phyloP scores from a whole-genome alignment of 345 rosid species.

The Corymbia maculata region DNA sequence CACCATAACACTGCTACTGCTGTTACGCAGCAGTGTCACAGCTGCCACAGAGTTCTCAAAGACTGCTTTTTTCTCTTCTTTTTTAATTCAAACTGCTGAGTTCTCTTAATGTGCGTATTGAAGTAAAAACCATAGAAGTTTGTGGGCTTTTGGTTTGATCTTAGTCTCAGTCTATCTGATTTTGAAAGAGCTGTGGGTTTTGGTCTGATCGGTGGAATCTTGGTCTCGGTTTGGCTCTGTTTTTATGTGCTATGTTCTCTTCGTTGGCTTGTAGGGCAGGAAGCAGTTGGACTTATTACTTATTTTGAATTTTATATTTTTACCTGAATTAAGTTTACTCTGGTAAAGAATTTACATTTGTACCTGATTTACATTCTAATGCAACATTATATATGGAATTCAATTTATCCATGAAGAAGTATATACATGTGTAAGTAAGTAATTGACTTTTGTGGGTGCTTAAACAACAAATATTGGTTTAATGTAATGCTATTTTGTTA shows the following conservation, averaged over 20 bases:
- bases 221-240: not conserved
- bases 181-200: not conserved
- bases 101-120: not conserved
- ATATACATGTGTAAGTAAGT: not conserved
- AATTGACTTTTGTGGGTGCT: not conserved
- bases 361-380: not conserved
- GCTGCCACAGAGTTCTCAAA: not conserved
- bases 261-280: not conserved
- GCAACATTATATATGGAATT: not conserved
- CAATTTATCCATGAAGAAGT: not conserved
- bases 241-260: not conserved
- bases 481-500: not conserved
- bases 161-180: not conserved
- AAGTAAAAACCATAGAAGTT: not conserved
- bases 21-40: not conserved
- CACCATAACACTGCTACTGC: not conserved
- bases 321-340: not conserved
- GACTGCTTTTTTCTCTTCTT: not conserved
- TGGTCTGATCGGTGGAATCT: not conserved
- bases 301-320: not conserved
- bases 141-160: not conserved
- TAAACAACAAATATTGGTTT: not conserved
- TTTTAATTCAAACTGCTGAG: not conserved
- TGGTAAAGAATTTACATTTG: not conserved
- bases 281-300: not conserved